Percentiles rank a stretch among this genome's conserved stretches.
Evolutionary conservation across 2,329 filamentous ascomycete species (phyloP).

Genomic region (Arthroderma uncinatum): DNA sequence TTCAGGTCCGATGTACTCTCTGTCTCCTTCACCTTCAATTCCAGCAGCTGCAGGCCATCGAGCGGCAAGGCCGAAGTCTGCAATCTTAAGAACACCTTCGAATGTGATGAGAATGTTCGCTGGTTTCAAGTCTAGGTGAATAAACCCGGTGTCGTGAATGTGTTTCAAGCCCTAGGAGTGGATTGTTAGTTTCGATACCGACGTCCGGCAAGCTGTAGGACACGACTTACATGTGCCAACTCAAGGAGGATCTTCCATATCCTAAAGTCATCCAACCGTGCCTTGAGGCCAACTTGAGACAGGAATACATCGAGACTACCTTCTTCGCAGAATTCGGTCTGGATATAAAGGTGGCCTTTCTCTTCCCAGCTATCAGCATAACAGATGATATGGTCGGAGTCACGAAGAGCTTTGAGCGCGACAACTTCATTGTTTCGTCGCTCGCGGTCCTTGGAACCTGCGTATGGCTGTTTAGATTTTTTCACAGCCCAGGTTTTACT

Average conservation of each 20-base stretch:
- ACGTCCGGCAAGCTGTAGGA: background rate
- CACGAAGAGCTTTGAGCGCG: constrained; percentile 62
- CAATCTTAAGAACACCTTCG: constrained; percentile 55
- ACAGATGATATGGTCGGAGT: constrained; percentile 74
- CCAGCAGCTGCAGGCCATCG: constrained; percentile 62
- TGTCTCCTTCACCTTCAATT: constrained; percentile 85
- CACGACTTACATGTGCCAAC: constrained; percentile 57
- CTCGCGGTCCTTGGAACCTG: constrained; percentile 68
- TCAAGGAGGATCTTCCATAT: constrained; percentile 98
- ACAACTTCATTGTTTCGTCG: constrained; percentile 74
- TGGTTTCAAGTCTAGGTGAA: constrained; percentile 56
- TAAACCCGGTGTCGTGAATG: constrained; percentile 79
- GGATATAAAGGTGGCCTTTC: constrained; percentile 79
- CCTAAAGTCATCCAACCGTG: constrained; percentile 86
- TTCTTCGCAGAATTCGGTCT: constrained; percentile 94
- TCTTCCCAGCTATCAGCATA: constrained; percentile 83
- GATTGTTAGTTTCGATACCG: constrained; percentile 19
- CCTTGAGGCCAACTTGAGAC: constrained; percentile 67
- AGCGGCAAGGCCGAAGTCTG: constrained; percentile 62
- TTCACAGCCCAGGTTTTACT: constrained; percentile 79
- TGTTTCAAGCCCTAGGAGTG: constrained; percentile 63
- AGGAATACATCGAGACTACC: constrained; percentile 83
- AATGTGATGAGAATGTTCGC: constrained; percentile 57
- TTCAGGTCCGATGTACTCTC: constrained; percentile 91
- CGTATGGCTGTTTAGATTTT: constrained; percentile 72